phyloP scores from a whole-genome alignment of 768 basidiomycete genomes.

The Mycena polygramma region DNA sequence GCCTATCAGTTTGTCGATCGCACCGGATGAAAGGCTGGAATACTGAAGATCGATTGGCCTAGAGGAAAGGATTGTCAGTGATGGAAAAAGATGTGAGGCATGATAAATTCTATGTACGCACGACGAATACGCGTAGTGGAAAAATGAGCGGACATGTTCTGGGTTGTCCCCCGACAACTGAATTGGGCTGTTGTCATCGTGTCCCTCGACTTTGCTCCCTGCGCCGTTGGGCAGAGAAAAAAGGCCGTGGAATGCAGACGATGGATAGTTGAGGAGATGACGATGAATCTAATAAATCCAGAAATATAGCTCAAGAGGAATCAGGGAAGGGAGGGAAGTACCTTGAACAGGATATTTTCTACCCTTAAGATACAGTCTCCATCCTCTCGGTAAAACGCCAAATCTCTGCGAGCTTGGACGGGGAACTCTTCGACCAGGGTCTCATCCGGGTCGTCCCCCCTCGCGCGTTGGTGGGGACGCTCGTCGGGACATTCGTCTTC shows the following conservation, averaged over 20 bases:
- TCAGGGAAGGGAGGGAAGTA: background rate
- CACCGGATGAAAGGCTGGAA: background rate
- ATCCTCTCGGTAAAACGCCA: conserved; percentile 20
- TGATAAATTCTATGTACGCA: background rate
- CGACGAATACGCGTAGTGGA: conserved; percentile 20
- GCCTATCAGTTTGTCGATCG: background rate
- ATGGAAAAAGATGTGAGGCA: background rate
- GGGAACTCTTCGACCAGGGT: conserved; percentile 1
- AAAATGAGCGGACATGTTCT: conserved; percentile 7
- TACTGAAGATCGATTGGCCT: conserved; percentile 25
- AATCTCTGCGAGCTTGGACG: conserved; percentile 20
- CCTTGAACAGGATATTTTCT: conserved; percentile 23
- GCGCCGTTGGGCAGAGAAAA: conserved; percentile 1
- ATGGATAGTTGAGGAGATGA: conserved; percentile 3
- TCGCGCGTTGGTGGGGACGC: background rate
- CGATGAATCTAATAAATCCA: conserved; percentile 12
- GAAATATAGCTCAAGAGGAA: no score
- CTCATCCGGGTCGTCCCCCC: background rate
- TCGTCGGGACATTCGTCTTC: background rate
- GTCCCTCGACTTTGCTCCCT: background rate
- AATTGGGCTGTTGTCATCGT: background rate
- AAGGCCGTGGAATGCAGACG: conserved; percentile 12
- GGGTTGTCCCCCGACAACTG: conserved; percentile 4
- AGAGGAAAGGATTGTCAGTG: background rate
- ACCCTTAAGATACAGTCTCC: conserved; percentile 14